These are phyloP conservation scores for Eimeria brunetti DNA, from an alignment of 169 alveolate species.

Conservation along the genomic window DNA sequence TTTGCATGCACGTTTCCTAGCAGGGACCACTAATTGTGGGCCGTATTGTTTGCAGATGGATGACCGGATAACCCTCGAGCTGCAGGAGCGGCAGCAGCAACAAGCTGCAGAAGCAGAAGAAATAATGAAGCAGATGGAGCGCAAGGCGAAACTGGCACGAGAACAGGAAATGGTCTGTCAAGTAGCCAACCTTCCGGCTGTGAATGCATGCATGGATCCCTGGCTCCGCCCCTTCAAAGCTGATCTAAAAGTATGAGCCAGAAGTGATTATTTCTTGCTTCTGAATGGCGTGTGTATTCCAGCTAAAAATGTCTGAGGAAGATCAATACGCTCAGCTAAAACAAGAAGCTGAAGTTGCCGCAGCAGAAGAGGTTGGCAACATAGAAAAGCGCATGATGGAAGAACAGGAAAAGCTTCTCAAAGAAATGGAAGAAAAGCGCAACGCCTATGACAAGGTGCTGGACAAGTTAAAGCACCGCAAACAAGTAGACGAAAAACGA, in stretches of 20 bases:
- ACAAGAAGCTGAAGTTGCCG: conserved; percentile 58
- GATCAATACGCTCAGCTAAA: conserved; percentile 34
- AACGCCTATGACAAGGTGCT: conserved; percentile 35
- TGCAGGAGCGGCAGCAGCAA: conserved; percentile 49
- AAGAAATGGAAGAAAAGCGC: conserved; percentile 62
- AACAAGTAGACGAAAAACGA: conserved; percentile 26
- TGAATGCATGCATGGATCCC: background rate
- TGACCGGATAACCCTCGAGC: conserved; percentile 10
- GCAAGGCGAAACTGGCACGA: conserved; percentile 5
- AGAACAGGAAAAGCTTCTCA: conserved; percentile 29
- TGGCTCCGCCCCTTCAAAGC: background rate
- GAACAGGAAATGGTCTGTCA: background rate
- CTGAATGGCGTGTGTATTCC: background rate
- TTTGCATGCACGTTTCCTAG: background rate
- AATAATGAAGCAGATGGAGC: conserved; percentile 29
- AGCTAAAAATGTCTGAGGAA: conserved; percentile 46
- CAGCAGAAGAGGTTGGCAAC: conserved; percentile 47
- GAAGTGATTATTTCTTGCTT: background rate
- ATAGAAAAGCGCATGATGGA: conserved; percentile 66
- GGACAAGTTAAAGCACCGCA: conserved; percentile 58
- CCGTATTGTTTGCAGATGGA: conserved; percentile 18
- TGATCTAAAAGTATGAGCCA: background rate
- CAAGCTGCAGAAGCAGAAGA: conserved; percentile 35
- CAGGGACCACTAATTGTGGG: background rate
- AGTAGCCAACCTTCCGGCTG: background rate